phyloP scores from a whole-genome alignment of 768 basidiomycete genomes.

The Lyophyllum decastes region DNA sequence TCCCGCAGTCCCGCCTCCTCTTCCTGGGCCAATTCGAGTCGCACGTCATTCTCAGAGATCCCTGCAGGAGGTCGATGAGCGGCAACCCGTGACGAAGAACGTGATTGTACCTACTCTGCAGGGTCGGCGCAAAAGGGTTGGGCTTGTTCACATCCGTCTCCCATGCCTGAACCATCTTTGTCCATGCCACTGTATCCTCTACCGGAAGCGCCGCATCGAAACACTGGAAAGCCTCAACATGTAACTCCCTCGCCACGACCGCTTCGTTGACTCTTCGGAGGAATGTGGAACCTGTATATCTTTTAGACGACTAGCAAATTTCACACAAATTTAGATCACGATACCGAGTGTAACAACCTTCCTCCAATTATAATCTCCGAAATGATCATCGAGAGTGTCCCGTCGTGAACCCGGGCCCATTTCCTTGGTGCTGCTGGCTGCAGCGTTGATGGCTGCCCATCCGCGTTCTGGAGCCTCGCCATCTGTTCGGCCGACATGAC shows the following conservation, averaged over 20 bases:
- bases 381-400: conserved; percentile 26
- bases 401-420: conserved; percentile 25
- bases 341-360: conserved; percentile 22
- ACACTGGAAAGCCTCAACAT: conserved; percentile 10
- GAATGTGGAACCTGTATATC: conserved; percentile 5
- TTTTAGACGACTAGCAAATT: not conserved
- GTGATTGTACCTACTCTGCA: not conserved
- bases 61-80: not conserved
- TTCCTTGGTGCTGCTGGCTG: conserved; percentile 20
- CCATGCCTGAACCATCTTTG: conserved; percentile 3
- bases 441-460: conserved; percentile 25
- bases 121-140: conserved; percentile 3
- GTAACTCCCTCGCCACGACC: not conserved
- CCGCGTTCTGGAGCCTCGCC: conserved; percentile 20
- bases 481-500: conserved; percentile 13
- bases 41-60: conserved; percentile 8
- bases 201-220: conserved; percentile 7
- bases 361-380: conserved; percentile 26
- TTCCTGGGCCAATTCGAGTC: conserved; percentile 10
- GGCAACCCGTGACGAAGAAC: not conserved
- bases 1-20: conserved; percentile 1
- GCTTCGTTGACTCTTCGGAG: conserved; percentile 15
- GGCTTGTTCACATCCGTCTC: conserved; percentile 2
- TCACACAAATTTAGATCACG: no score
- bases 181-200: not conserved